These are phyloP conservation scores for Musa schizocarpa DNA, from an alignment of 176 grass and related monocot genomes.

Conservation along the genomic window DNA sequence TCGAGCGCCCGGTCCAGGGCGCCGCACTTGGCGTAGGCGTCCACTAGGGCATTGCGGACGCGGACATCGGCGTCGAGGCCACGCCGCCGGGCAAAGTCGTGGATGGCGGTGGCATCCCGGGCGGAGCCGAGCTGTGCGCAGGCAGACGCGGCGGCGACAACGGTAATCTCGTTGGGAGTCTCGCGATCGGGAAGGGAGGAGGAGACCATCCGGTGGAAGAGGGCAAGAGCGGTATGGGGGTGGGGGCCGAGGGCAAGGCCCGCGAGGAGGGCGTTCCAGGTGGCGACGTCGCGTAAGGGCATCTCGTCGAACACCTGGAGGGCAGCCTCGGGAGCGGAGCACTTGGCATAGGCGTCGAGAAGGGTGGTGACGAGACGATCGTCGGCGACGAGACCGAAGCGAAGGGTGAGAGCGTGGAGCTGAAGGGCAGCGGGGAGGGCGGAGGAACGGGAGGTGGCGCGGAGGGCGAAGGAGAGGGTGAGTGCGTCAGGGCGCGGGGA, in stretches of 20 bases:
- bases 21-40: slow-evolving; percentile 91
- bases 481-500: slow-evolving; percentile 55
- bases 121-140: slow-evolving; percentile 54
- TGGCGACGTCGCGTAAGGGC: slow-evolving; percentile 42
- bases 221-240: slow-evolving; percentile 34
- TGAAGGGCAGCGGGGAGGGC: slow-evolving; percentile 31
- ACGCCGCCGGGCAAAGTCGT: slow-evolving; percentile 35
- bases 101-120: slow-evolving; percentile 31
- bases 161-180: slow-evolving; percentile 45
- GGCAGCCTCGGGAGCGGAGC: slow-evolving; percentile 23
- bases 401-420: slow-evolving; percentile 52
- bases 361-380: slow-evolving; percentile 55
- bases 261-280: slow-evolving; percentile 70
- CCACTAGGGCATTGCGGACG: slow-evolving; percentile 53
- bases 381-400: slow-evolving; percentile 33
- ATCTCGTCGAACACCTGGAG: slow-evolving; percentile 74
- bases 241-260: slow-evolving; percentile 49
- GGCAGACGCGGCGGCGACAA: slow-evolving; percentile 51
- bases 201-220: slow-evolving; percentile 44
- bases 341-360: slow-evolving; percentile 65
- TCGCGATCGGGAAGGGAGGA: slow-evolving; percentile 37
- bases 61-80: slow-evolving; percentile 28
- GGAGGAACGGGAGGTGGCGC: slow-evolving; percentile 47
- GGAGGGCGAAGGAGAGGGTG: slow-evolving; percentile 64
- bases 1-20: slow-evolving; percentile 37